Evolutionary conservation across 2,329 filamentous ascomycete species (phyloP).

Genomic region (Aspergillus amoenus): DNA sequence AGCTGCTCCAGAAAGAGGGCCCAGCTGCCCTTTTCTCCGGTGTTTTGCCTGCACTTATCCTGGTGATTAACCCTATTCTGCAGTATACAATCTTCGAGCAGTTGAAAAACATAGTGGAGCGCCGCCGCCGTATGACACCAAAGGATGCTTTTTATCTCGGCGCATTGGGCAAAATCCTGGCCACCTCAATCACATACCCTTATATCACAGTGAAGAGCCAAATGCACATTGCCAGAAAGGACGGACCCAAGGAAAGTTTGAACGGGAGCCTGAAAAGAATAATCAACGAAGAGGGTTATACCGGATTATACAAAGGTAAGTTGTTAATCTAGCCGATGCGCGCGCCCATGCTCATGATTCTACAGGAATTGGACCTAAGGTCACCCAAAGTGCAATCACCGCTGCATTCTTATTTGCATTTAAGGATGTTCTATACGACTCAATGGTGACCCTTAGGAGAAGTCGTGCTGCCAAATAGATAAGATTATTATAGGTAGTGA

Average conservation of each 20-base stretch:
- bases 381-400: conserved; percentile 94
- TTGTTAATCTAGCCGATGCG: conserved; percentile 7
- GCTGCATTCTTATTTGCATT: conserved; percentile 96
- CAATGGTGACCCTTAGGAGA: conserved; percentile 37
- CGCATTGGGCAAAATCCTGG: conserved; percentile 89
- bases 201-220: conserved; percentile 99
- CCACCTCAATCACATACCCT: conserved; percentile 91
- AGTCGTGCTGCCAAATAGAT: conserved; percentile 32
- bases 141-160: conserved; percentile 87
- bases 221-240: conserved; percentile 85
- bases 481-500: background rate
- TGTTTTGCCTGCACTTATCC: conserved; percentile 84
- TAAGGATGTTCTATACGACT: conserved; percentile 90
- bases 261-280: conserved; percentile 74
- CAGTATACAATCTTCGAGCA: conserved; percentile 99
- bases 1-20: conserved; percentile 80
- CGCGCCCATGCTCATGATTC: conserved; percentile 10
- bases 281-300: conserved; percentile 84
- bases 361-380: conserved; percentile 88
- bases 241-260: conserved; percentile 77
- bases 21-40: conserved; percentile 83
- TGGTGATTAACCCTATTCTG: conserved; percentile 97
- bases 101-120: conserved; percentile 88
- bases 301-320: conserved; percentile 87
- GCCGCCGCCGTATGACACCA: conserved; percentile 72